A percentile compares a stretch with the other conserved stretches of the same genome.
Evolutionary conservation across 2,329 filamentous ascomycete species (phyloP).

Genomic region (Colletotrichum limetticola): DNA sequence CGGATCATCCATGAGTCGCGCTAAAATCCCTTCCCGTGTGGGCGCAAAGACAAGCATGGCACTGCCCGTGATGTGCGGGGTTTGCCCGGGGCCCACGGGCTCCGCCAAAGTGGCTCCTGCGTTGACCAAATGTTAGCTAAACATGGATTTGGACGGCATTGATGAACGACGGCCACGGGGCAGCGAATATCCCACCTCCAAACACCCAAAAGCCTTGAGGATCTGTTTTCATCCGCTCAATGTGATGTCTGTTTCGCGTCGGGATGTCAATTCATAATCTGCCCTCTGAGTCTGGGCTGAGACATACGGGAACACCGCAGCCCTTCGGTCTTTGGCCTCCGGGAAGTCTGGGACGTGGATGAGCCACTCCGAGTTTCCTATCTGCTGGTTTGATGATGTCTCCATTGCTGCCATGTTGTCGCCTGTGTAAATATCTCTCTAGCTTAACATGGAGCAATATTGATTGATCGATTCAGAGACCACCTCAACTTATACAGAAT

Average conservation of each 20-base stretch:
- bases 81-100: constrained; percentile 3
- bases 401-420: no score
- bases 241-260: constrained; percentile 1
- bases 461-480: no score
- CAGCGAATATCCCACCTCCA: not conserved
- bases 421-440: no score
- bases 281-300: not conserved
- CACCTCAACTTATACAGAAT: no score
- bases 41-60: constrained; percentile 3
- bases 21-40: not conserved
- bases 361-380: not conserved
- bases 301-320: constrained; percentile 5
- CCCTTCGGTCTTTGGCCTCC: not conserved
- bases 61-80: constrained; percentile 7
- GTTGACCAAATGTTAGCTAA: constrained; percentile 1
- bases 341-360: not conserved
- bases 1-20: not conserved
- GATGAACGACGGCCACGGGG: no score
- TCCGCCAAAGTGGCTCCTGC: constrained; percentile 9
- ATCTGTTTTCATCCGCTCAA: constrained; percentile 12
- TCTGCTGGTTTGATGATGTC: no score
- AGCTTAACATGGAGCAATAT: no score
- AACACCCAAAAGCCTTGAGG: constrained; percentile 5
- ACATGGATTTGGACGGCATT: no score
- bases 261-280: not conserved